A percentile compares a stretch with the other conserved stretches of the same genome.
These are phyloP conservation scores for Saussurea involucrata DNA, from an alignment of 129 eudicot species.

Conservation along the genomic window DNA sequence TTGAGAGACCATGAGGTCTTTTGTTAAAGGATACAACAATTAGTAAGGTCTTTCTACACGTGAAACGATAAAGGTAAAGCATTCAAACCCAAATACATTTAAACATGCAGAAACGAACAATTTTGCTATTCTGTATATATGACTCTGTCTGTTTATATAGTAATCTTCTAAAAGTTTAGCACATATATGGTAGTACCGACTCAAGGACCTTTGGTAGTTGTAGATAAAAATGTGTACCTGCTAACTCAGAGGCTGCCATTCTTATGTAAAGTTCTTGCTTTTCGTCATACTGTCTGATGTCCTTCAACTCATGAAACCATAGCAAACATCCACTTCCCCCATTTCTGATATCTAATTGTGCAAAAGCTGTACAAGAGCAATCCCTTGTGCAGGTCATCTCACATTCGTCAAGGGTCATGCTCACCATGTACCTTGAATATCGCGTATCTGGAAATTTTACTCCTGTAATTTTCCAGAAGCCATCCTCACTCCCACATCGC, in stretches of 20 bases:
- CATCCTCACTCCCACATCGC: conserved; percentile 26
- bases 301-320: conserved; percentile 49
- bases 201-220: background rate
- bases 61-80: background rate
- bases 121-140: background rate
- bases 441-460: conserved; percentile 45
- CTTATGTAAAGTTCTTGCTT: conserved; percentile 36
- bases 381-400: conserved; percentile 34
- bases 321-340: conserved; percentile 55
- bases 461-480: conserved; percentile 21
- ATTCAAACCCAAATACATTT: background rate
- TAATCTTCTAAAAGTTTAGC: background rate
- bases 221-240: conserved; percentile 1
- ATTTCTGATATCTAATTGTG: conserved; percentile 32
- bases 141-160: too few relatives aligned
- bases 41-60: background rate
- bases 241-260: conserved; percentile 35
- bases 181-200: background rate
- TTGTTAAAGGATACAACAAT: background rate
- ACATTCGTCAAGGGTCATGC: conserved; percentile 39
- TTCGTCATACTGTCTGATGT: conserved; percentile 25
- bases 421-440: conserved; percentile 5
- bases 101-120: background rate
- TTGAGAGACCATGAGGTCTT: background rate
- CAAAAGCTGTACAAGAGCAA: conserved; percentile 50